Evolutionary conservation across 176 grass and related monocot species (phyloP).

Genomic region (Calamus simplicifolius): DNA sequence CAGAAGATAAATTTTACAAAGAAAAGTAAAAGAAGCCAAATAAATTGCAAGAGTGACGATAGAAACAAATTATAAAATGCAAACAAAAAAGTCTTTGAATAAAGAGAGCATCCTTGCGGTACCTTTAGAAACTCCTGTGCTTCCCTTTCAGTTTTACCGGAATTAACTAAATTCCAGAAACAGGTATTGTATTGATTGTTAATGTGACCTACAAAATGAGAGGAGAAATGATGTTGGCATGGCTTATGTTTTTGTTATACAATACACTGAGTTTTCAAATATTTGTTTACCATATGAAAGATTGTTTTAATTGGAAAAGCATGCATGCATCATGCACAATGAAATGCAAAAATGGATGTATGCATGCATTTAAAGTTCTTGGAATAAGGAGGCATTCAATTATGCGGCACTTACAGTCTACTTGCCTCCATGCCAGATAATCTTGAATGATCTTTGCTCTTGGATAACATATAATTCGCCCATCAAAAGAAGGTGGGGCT

Average conservation of each 20-base stretch:
- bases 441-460: slow-evolving; percentile 52
- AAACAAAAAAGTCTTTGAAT: neutral
- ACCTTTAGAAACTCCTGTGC: slow-evolving; percentile 70
- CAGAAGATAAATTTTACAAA: no score
- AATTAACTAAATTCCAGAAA: slow-evolving; percentile 88
- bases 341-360: no score
- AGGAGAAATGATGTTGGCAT: slow-evolving; percentile 6
- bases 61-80: no score
- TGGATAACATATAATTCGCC: slow-evolving; percentile 77
- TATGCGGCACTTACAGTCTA: slow-evolving; percentile 50
- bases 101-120: slow-evolving; percentile 1
- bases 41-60: no score
- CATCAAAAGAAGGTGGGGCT: slow-evolving; percentile 71
- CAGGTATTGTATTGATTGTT: slow-evolving; percentile 80
- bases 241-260: neutral
- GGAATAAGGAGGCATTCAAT: no score
- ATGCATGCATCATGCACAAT: no score
- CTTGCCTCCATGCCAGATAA: slow-evolving; percentile 86
- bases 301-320: no score
- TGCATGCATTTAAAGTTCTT: no score
- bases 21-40: no score
- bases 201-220: slow-evolving; percentile 49
- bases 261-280: no score
- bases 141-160: slow-evolving; percentile 59
- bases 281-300: no score